Evolutionary conservation across 2,329 filamentous ascomycete genomes (phyloP), one percentile per base, ranked within the genome.

Genomic region (Microsporum canis): DNA sequence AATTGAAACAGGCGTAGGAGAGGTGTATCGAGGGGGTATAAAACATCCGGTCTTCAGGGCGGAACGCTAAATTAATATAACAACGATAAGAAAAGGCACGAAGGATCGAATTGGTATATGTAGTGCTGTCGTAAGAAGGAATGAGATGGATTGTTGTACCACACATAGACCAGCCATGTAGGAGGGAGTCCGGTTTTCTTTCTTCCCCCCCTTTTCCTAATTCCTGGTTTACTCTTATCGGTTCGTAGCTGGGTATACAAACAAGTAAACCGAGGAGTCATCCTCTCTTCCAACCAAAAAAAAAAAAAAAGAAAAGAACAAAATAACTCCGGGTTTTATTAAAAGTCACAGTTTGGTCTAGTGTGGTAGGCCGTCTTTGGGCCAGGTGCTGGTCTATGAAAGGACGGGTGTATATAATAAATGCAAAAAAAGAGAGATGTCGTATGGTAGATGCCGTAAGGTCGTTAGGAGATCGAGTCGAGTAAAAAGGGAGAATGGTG

Each of bases 91-190:
- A 5, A 4, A 53, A 53, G 29, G 12, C 29, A 53, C 31, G 7
- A 31, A n/a, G 8, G 43, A 3, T 47, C 23, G 2, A 23, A 33
- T 10, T 12, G 27, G 29, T 34, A 34, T 33, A 33, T 34, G 27
- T 53, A 27, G 23, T 49, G 45, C 45, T 45, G 45, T 14, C 29
- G 27, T 29, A 34, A 33, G 31, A 3, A 2, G 49, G n/a, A 53
- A 53, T 29, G 31, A 53, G 5, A 33, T n/a, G 29, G 14, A 31
- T 12, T n/a, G 33, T 29, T 53, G 31, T 31, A 53, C 49, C 27
- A 34, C 49, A 53, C 49, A 53, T 33, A 53, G 49, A 53, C 49
- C 49, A 53, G 49, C 49, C 49, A 53, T 53, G 49, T 53, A 53
- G 49, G 33, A n/a, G 29, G 29, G 12, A 33, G 27, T 53, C 29